Percentiles rank a stretch among this genome's conserved stretches.
Evolutionary conservation across 116 monocot genomes (phyloP).

Genomic region (Zostera marina): DNA sequence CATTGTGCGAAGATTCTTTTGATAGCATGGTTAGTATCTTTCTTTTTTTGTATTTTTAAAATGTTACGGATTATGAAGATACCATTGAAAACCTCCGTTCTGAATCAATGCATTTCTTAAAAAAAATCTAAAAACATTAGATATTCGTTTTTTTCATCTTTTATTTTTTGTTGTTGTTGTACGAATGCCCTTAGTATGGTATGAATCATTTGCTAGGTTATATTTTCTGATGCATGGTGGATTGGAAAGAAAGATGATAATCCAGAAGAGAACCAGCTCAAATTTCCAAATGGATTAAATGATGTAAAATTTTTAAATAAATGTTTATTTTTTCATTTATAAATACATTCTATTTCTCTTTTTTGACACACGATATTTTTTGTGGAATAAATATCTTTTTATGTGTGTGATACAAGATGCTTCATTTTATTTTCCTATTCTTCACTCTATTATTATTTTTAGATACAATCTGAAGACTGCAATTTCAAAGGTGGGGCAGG

Average conservation of each 20-base stretch:
- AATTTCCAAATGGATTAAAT: conserved; percentile 51
- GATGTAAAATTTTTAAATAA: conserved; percentile 19
- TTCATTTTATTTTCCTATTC: neutral
- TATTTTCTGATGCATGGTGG: conserved; percentile 99
- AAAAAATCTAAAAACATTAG: no score
- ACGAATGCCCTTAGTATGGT: neutral
- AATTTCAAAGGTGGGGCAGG: conserved; percentile 93
- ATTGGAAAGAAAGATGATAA: conserved; percentile 83
- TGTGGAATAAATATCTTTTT: no score
- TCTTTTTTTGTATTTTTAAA: no score
- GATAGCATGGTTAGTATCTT: conserved; percentile 57
- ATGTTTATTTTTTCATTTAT: conserved; percentile 3
- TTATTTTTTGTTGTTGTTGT: neutral
- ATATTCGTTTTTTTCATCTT: neutral
- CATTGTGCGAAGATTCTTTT: conserved; percentile 77
- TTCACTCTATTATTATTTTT: conserved; percentile 1
- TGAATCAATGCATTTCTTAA: no score
- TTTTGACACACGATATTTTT: no score
- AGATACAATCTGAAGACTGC: conserved; percentile 32
- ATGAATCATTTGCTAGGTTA: conserved; percentile 44
- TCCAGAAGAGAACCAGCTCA: conserved; percentile 60
- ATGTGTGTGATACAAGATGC: neutral
- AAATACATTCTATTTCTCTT: no score
- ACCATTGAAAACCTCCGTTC: no score
- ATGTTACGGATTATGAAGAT: neutral